Conservation (phyloP, 108 stramenopile species). For the Pseudonitzschia multistriata region DNA sequence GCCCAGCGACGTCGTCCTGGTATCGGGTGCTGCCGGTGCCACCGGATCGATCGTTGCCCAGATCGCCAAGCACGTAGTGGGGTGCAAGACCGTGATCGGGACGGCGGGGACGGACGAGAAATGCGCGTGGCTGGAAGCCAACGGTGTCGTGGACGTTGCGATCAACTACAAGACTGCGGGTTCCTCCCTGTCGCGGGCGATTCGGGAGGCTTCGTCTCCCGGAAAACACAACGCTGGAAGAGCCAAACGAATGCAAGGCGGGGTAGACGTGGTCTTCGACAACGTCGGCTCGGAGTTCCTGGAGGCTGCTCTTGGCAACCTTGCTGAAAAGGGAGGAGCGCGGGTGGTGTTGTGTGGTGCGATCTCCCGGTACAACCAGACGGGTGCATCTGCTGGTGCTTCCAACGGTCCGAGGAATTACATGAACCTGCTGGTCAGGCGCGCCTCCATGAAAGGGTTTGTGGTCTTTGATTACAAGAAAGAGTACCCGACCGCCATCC, state of each 20-base stretch:
- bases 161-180: constrained; percentile 44
- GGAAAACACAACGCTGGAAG: too few relatives aligned
- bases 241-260: constrained; percentile 22
- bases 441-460: constrained; percentile 46
- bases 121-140: constrained; percentile 7
- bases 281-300: constrained; percentile 48
- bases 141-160: constrained; percentile 16
- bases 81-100: constrained; percentile 44
- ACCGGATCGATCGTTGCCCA: constrained; percentile 46
- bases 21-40: constrained; percentile 49
- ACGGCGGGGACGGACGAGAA: constrained; percentile 19
- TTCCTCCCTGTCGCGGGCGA: neutral
- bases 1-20: constrained; percentile 37
- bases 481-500: constrained; percentile 10
- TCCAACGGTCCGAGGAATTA: constrained; percentile 37
- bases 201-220: constrained; percentile 16
- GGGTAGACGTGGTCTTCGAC: constrained; percentile 49
- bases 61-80: constrained; percentile 33
- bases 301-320: constrained; percentile 27
- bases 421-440: constrained; percentile 37
- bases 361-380: constrained; percentile 35
- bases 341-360: constrained; percentile 57
- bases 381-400: neutral
- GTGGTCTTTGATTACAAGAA: constrained; percentile 38
- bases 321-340: constrained; percentile 21